phyloP scores from a whole-genome alignment of 345 rosid species.

The Diplotaxis tenuifolia region DNA sequence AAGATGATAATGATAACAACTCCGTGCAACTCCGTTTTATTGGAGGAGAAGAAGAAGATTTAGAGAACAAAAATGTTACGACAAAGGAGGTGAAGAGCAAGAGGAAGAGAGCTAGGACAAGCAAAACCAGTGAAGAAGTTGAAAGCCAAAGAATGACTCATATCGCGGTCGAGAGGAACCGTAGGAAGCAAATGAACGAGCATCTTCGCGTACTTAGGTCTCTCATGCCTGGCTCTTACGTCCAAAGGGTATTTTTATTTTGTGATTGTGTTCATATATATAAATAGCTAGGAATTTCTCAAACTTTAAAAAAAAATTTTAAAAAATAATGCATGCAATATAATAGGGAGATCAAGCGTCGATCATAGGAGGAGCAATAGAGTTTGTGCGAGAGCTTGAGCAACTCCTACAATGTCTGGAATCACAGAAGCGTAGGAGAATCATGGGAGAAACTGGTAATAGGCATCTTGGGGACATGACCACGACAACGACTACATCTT shows the following conservation, averaged over 20 bases:
- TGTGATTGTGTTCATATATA: background rate
- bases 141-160: background rate
- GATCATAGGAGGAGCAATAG: constrained; percentile 93
- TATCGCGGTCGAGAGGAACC: background rate
- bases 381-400: constrained; percentile 86
- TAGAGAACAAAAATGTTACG: background rate
- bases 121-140: background rate
- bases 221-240: constrained; percentile 96
- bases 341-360: no score
- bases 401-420: constrained; percentile 43
- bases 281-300: background rate
- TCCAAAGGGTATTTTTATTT: constrained; percentile 54
- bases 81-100: background rate
- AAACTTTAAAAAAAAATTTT: no score
- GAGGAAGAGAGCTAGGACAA: background rate
- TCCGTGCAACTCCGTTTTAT: background rate
- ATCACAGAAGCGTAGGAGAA: background rate
- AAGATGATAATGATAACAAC: constrained; percentile 36
- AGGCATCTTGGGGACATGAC: background rate
- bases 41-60: background rate
- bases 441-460: background rate
- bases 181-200: no score
- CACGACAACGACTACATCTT: background rate
- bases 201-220: constrained; percentile 58
- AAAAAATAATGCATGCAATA: background rate